phyloP scores from a whole-genome alignment of 1,284 basidiomycete genomes.

The Papiliotrema nemorosa region DNA sequence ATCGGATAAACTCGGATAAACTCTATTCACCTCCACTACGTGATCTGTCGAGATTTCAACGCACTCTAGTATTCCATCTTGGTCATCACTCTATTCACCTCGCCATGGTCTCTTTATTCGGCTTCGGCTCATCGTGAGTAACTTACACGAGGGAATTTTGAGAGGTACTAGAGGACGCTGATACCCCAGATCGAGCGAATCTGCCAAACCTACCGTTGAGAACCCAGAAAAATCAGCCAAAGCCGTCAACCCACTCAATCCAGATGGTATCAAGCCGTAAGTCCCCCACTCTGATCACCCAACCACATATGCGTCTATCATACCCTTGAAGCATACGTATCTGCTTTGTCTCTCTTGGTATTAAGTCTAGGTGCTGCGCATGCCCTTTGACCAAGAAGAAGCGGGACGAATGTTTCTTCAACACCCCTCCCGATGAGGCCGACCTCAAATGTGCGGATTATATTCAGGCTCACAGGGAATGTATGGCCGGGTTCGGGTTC shows the following conservation, averaged over 20 bases:
- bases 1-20: too few relatives aligned
- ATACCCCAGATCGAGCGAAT: too few relatives aligned
- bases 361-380: slow-evolving; percentile 72
- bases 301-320: not conserved
- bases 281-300: slow-evolving; percentile 39
- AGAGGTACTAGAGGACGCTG: too few relatives aligned
- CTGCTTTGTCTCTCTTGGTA: too few relatives aligned
- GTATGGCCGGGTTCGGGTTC: slow-evolving; percentile 87
- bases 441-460: slow-evolving; percentile 74
- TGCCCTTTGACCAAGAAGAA: slow-evolving; percentile 89
- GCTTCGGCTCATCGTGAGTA: too few relatives aligned
- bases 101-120: too few relatives aligned
- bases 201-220: not conserved
- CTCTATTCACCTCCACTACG: too few relatives aligned
- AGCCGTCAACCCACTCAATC: slow-evolving; percentile 72
- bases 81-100: too few relatives aligned
- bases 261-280: slow-evolving; percentile 85
- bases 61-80: too few relatives aligned
- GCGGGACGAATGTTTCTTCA: slow-evolving; percentile 90
- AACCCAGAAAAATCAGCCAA: not conserved
- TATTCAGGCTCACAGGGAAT: slow-evolving; percentile 74
- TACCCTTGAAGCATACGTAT: too few relatives aligned
- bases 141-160: too few relatives aligned
- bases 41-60: too few relatives aligned
- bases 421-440: slow-evolving; percentile 64